Evolutionary conservation across 2,329 filamentous ascomycete genomes (phyloP).

Genomic region (Scedosporium minutisporum): DNA sequence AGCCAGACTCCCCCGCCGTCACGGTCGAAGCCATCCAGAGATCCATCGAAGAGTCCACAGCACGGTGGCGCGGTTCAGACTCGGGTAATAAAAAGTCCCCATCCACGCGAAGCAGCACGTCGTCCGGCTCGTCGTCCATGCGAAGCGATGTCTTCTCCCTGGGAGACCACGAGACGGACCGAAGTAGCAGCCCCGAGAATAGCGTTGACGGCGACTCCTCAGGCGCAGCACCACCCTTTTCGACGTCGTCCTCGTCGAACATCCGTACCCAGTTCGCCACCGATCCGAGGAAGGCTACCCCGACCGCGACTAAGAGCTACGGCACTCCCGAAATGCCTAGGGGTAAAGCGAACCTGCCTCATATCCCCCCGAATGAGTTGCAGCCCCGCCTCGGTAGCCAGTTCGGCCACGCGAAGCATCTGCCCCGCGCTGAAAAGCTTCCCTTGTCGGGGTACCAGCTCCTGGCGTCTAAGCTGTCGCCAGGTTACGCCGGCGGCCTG

Average conservation of each 20-base stretch:
- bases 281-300: neutral
- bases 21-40: slow-evolving; percentile 23
- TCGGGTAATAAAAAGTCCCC: slow-evolving; percentile 16
- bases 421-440: slow-evolving; percentile 30
- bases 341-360: slow-evolving; percentile 25
- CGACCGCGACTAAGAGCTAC: slow-evolving; percentile 14
- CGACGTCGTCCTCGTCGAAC: neutral
- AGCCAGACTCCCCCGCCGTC: slow-evolving; percentile 44
- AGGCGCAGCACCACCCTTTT: neutral
- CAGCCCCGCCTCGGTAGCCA: slow-evolving; percentile 19
- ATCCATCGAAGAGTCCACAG: slow-evolving; percentile 19
- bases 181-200: slow-evolving; percentile 32
- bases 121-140: slow-evolving; percentile 43
- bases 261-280: neutral
- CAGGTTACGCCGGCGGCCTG: slow-evolving; percentile 11
- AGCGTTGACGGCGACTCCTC: slow-evolving; percentile 21
- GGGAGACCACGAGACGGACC: slow-evolving; percentile 31
- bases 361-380: slow-evolving; percentile 24
- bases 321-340: slow-evolving; percentile 33
- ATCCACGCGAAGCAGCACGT: slow-evolving; percentile 21
- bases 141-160: slow-evolving; percentile 33
- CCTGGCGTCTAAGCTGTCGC: slow-evolving; percentile 43
- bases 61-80: slow-evolving; percentile 16
- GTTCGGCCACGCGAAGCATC: slow-evolving; percentile 17
- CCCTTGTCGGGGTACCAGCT: slow-evolving; percentile 52